A percentile compares a stretch with the other conserved stretches of the same genome.
These are phyloP conservation scores for Talaromyces thailandensis DNA, from an alignment of 495 filamentous ascomycete species.

Conservation along the genomic window DNA sequence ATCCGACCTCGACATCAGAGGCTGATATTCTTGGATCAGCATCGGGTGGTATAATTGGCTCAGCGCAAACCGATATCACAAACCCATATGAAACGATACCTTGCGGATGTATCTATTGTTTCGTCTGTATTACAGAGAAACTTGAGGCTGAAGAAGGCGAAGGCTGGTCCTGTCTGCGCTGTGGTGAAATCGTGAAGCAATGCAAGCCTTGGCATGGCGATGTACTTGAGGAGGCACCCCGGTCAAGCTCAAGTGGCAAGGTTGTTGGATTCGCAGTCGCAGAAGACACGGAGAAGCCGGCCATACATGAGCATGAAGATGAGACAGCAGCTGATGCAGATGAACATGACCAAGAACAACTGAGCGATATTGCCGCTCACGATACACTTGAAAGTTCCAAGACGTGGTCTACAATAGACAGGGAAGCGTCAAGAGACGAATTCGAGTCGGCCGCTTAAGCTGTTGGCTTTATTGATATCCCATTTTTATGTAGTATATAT, in stretches of 20 bases:
- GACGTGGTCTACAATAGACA: slow-evolving; percentile 25
- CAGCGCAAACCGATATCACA: slow-evolving; percentile 87
- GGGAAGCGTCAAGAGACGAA: background rate
- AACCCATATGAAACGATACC: slow-evolving; percentile 92
- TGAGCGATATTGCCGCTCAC: slow-evolving; percentile 23
- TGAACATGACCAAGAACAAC: slow-evolving; percentile 13
- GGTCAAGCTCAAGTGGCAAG: slow-evolving; percentile 45
- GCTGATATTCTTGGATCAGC: slow-evolving; percentile 54
- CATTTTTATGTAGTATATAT: background rate
- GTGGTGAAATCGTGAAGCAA: slow-evolving; percentile 75
- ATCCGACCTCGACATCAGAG: slow-evolving; percentile 57
- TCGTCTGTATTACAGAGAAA: slow-evolving; percentile 86
- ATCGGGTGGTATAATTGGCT: slow-evolving; percentile 69
- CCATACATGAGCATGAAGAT: background rate
- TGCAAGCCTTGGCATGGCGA: slow-evolving; percentile 92
- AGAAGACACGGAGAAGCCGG: slow-evolving; percentile 6
- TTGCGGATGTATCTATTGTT: slow-evolving; percentile 92
- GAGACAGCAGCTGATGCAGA: slow-evolving; percentile 2
- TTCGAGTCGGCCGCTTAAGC: background rate
- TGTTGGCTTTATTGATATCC: background rate
- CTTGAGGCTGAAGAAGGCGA: slow-evolving; percentile 91
- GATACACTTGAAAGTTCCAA: slow-evolving; percentile 27
- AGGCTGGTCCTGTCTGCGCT: slow-evolving; percentile 90
- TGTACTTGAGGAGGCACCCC: slow-evolving; percentile 51
- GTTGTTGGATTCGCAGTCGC: slow-evolving; percentile 59